phyloP scores from a whole-genome alignment of 163 green algal species.

The Scenedesmus sp. region DNA sequence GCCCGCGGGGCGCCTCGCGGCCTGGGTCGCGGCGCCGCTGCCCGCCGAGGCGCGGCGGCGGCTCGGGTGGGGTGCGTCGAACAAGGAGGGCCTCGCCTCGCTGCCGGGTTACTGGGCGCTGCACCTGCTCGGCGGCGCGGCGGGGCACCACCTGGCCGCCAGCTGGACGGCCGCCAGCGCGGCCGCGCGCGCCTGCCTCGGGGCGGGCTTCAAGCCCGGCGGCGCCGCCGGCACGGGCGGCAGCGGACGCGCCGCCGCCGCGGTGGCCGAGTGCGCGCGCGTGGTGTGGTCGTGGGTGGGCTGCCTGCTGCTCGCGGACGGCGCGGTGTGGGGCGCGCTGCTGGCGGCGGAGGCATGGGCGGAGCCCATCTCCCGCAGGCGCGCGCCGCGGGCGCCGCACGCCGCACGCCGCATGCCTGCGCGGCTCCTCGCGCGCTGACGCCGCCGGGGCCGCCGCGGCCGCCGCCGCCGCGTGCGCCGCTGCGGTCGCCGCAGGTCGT shows the following conservation, averaged over 20 bases:
- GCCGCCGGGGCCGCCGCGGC: no score
- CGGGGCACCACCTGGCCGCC: constrained; percentile 41
- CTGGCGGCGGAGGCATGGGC: constrained; percentile 33
- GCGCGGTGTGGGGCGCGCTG: constrained; percentile 46
- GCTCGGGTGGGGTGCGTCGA: constrained; percentile 54
- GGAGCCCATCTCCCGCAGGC: constrained; percentile 51
- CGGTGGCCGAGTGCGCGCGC: constrained; percentile 21
- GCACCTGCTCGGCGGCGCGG: constrained; percentile 62
- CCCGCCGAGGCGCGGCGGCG: constrained; percentile 15
- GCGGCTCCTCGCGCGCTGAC: no score
- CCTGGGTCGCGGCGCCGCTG: constrained; percentile 35
- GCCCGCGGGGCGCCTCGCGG: background rate
- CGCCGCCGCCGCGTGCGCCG: background rate
- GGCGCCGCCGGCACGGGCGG: background rate
- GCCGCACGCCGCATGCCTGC: background rate
- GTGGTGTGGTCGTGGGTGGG: constrained; percentile 41
- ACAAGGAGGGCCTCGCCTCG: constrained; percentile 90
- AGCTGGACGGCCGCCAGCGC: constrained; percentile 3
- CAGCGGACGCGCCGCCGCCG: constrained; percentile 9
- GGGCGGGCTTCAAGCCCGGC: background rate
- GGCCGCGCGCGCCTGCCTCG: background rate
- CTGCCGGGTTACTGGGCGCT: constrained; percentile 80
- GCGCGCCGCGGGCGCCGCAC: background rate
- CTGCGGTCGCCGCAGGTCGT: constrained; percentile 57
- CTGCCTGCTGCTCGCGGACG: constrained; percentile 27